A percentile compares a stretch with the other conserved stretches of the same genome.
phyloP scores from a whole-genome alignment of 176 grass and related monocot species.

The Zizania latifolia region DNA sequence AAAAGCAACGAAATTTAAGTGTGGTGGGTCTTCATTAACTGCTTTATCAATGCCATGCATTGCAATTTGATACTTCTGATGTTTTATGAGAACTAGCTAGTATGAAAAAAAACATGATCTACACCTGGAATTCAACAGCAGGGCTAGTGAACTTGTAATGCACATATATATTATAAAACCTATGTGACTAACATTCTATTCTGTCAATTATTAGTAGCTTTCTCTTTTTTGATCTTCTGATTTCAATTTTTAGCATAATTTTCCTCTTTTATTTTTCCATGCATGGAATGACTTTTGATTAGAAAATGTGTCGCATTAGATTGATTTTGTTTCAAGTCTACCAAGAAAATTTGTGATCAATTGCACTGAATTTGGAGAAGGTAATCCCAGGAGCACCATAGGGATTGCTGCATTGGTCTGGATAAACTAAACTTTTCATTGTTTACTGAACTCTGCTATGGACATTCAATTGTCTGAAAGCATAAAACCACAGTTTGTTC shows the following conservation, averaged over 20 bases:
- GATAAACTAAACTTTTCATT: neutral
- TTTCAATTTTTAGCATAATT: neutral
- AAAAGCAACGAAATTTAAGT: neutral
- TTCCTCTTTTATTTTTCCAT: neutral
- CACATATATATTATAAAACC: slow-evolving; percentile 1
- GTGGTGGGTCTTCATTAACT: neutral
- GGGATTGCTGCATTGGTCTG: neutral
- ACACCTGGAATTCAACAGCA: neutral
- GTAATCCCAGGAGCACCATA: too few relatives aligned
- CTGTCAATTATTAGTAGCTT: neutral
- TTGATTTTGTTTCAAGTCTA: neutral
- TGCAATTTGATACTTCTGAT: neutral
- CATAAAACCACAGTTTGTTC: neutral
- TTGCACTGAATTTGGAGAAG: neutral
- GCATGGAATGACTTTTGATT: neutral
- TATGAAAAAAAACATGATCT: neutral
- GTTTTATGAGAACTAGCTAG: neutral
- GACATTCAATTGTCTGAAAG: neutral
- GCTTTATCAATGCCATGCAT: neutral
- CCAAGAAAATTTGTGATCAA: neutral
- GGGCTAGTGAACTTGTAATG: neutral
- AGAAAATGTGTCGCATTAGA: neutral
- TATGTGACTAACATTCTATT: neutral
- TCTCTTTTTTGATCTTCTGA: neutral
- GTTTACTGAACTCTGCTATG: neutral